Evolutionary conservation across 371 early-diverging fungal species (phyloP), one percentile per base, ranked within the genome.

Genomic region (Rhizopus delemar): DNA sequence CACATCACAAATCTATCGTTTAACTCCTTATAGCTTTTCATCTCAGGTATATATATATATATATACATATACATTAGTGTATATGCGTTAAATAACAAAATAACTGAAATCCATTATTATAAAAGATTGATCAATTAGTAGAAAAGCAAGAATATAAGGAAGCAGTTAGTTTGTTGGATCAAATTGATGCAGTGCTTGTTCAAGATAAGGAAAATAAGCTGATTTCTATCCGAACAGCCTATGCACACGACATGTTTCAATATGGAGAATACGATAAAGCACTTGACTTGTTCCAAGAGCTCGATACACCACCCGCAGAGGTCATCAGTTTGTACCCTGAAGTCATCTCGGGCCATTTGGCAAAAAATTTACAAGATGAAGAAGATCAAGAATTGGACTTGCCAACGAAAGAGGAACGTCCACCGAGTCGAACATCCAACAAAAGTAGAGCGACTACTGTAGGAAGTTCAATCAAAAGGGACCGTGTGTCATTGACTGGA

Each of bases 281-380:
- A 0, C 70, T 95, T 22, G 69, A 74, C 3, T 70, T 93, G 50
- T 86, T 95, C 54, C 82, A 89, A 51, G 93, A 92, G 29, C 71
- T 97, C 9, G 86, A 89, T 33, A 89, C 91, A 0, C 85, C 90
- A 33, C 91, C 97, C 0, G 81, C 85, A 34, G 93, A 95, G 62
- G 92, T 92, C 13, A 87, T 95, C 56, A 78, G 88, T 3, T 75
- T 95, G 16, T 94, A 89, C 65, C 95, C 96, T 2, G 82, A 88
- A 45, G 74, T 83, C 56, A 87, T 85, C 15, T 81, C 87, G 0
- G 83, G 83, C 29, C 66, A 56, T 32, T 48, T 72, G 2, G 70
- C 77, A 0, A 63, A 46, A 49, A 61, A 46, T 4, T 28, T 29
- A 12, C 66, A 72, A 11, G 60, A 60, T 5, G 50, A 56, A 32